Evolutionary conservation across 2,329 filamentous ascomycete genomes (phyloP).

Genomic region (Plenodomus tracheiphilus): DNA sequence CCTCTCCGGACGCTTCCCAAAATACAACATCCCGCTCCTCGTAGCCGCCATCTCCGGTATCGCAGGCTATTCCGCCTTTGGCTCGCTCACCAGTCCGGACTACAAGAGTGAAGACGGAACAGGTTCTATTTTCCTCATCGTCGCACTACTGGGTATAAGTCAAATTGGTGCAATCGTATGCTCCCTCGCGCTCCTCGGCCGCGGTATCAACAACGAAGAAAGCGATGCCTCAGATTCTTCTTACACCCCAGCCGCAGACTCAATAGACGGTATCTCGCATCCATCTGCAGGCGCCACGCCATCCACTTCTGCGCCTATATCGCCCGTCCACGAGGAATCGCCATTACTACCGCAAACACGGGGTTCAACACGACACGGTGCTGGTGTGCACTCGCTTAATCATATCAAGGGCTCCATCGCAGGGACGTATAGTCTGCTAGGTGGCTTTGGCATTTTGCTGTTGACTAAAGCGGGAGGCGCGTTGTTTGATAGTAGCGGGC

Average conservation of each 20-base stretch:
- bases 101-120: conserved; percentile 70
- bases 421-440: conserved; percentile 89
- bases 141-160: conserved; percentile 81
- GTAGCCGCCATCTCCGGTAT: conserved; percentile 74
- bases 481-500: conserved; percentile 76
- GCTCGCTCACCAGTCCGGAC: conserved; percentile 76
- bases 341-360: conserved; percentile 27
- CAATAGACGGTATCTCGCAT: conserved; percentile 23
- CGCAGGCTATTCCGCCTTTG: conserved; percentile 76
- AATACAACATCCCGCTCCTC: conserved; percentile 74
- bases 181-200: conserved; percentile 84
- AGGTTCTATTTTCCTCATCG: conserved; percentile 72
- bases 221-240: conserved; percentile 7
- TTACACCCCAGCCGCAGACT: conserved; percentile 7
- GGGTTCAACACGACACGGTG: conserved; percentile 11
- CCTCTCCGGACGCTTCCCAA: conserved; percentile 67
- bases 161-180: conserved; percentile 98
- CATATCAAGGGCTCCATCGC: conserved; percentile 90
- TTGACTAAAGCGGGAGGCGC: conserved; percentile 89
- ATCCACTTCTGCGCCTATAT: conserved; percentile 33
- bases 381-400: conserved; percentile 42
- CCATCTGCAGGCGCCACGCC: conserved; percentile 41
- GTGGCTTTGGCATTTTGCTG: conserved; percentile 85
- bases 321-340: conserved; percentile 32
- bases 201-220: conserved; percentile 68